These are phyloP conservation scores for Vitis hybrid DNA, from an alignment of 177 flowering plant genomes.

Conservation along the genomic window DNA sequence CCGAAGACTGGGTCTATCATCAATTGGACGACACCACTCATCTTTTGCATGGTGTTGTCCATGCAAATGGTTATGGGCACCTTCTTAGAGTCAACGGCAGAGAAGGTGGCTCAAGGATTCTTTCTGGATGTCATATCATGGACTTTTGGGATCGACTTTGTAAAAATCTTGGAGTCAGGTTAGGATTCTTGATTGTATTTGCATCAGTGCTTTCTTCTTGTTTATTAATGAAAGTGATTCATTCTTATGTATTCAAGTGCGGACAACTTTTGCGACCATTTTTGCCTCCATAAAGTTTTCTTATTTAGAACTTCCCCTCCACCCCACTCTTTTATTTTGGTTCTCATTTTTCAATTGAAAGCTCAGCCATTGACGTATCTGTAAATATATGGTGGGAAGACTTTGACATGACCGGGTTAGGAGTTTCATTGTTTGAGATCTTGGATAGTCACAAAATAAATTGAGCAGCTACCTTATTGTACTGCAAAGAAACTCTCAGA, in stretches of 20 bases:
- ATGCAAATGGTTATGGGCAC: slow-evolving; percentile 88
- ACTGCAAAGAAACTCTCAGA: no score
- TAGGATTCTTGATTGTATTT: slow-evolving; percentile 18
- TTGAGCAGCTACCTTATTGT: no score
- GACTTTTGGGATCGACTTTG: slow-evolving; percentile 92
- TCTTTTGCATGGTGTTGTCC: slow-evolving; percentile 88
- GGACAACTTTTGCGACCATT: no score
- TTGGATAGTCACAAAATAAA: no score
- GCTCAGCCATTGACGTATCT: no score
- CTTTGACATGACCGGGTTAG: no score
- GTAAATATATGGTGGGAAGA: no score
- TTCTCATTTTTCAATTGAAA: no score
- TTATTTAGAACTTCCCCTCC: no score
- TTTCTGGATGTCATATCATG: slow-evolving; percentile 83
- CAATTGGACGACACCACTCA: slow-evolving; percentile 75
- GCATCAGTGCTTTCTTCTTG: background rate
- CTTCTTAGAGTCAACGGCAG: slow-evolving; percentile 87
- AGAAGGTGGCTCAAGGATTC: slow-evolving; percentile 81
- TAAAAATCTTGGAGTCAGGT: slow-evolving; percentile 72
- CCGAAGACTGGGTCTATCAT: slow-evolving; percentile 70
- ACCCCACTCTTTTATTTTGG: no score
- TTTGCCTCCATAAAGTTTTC: no score
- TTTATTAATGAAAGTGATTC: background rate
- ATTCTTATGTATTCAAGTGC: background rate
- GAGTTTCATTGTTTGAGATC: no score